Percentiles rank a stretch among this genome's conserved stretches.
These are phyloP conservation scores for Candida neerlandica DNA, from an alignment of 1,139 yeast genomes.

Conservation along the genomic window DNA sequence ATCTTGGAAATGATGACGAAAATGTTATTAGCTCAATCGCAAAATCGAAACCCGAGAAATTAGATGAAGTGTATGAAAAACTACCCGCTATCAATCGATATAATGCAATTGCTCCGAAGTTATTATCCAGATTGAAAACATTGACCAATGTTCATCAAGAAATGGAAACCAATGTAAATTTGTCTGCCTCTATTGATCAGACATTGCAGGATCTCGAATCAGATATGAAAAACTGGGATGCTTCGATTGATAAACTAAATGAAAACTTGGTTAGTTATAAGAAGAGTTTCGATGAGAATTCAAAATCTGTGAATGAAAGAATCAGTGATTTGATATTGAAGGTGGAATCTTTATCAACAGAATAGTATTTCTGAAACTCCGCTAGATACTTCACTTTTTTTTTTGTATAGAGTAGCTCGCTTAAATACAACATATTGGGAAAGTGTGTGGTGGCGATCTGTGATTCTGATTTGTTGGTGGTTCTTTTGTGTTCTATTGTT, in stretches of 20 bases:
- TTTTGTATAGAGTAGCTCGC: not conserved
- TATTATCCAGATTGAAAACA: slow-evolving; percentile 46
- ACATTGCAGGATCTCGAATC: slow-evolving; percentile 33
- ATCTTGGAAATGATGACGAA: slow-evolving; percentile 4
- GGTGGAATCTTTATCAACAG: slow-evolving; percentile 8
- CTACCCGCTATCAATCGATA: slow-evolving; percentile 41
- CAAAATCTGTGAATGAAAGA: slow-evolving; percentile 16
- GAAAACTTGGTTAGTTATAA: slow-evolving; percentile 30
- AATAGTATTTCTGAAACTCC: not conserved
- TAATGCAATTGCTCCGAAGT: slow-evolving; percentile 38
- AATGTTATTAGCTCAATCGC: not conserved
- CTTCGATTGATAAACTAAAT: slow-evolving; percentile 38
- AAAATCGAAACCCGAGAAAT: slow-evolving; percentile 21
- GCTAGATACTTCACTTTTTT: not conserved
- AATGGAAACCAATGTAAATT: slow-evolving; percentile 28
- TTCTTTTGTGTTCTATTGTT: too few relatives aligned
- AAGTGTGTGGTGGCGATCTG: too few relatives aligned
- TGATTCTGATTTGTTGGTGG: too few relatives aligned
- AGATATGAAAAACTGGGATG: slow-evolving; percentile 47
- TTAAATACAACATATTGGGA: not conserved
- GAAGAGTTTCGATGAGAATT: slow-evolving; percentile 18
- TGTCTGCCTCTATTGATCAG: slow-evolving; percentile 36
- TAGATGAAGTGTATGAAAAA: slow-evolving; percentile 39
- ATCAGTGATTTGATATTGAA: slow-evolving; percentile 15
- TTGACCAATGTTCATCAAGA: slow-evolving; percentile 49